phyloP scores from a whole-genome alignment of 1,139 yeast genomes.

The Yamadazyma jaroonii region DNA sequence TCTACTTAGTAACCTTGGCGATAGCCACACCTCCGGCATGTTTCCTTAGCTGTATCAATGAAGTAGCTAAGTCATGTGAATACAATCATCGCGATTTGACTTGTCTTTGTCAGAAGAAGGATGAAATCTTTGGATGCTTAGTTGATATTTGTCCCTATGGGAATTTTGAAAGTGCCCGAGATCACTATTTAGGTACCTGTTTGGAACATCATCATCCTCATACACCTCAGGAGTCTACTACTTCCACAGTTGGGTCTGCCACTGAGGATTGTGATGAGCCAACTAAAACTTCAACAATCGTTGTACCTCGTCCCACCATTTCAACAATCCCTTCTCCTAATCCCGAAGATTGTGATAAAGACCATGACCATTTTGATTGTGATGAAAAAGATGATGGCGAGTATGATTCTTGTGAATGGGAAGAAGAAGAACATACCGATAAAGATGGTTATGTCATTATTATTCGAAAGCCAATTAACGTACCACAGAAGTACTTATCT shows the following conservation, averaged over 20 bases:
- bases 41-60: conserved; percentile 43
- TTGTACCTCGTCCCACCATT: background rate
- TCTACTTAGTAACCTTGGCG: conserved; percentile 9
- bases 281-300: background rate
- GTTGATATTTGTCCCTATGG: conserved; percentile 50
- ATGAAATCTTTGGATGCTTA: conserved; percentile 42
- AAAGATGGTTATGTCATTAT: conserved; percentile 19
- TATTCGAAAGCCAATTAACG: conserved; percentile 21
- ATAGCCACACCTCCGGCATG: conserved; percentile 56
- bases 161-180: conserved; percentile 46
- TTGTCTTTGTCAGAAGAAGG: conserved; percentile 40
- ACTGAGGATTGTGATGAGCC: background rate
- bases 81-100: conserved; percentile 31
- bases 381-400: conserved; percentile 10
- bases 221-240: background rate
- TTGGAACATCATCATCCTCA: conserved; percentile 30
- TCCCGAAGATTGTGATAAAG: conserved; percentile 6
- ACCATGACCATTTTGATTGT: conserved; percentile 12
- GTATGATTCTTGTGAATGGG: conserved; percentile 22
- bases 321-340: conserved; percentile 2
- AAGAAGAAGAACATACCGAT: conserved; percentile 22
- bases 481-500: conserved; percentile 16
- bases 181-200: conserved; percentile 55
- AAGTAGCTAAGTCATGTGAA: conserved; percentile 33
- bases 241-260: background rate